Evolutionary conservation across 2,329 filamentous ascomycete genomes (phyloP).

Genomic region (Conoideocrella luteorostrata): DNA sequence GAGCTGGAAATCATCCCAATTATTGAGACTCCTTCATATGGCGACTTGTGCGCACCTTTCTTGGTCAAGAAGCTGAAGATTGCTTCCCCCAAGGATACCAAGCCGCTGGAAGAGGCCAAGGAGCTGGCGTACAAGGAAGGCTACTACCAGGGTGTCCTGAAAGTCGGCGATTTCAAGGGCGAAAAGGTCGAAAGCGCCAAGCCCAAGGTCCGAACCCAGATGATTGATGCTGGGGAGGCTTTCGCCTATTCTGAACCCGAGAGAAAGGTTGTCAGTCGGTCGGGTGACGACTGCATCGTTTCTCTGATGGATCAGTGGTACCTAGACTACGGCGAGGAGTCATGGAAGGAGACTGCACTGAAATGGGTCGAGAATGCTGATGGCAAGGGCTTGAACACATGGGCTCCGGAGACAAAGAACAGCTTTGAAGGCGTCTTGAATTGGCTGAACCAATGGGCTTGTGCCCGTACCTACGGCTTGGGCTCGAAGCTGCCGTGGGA

Average conservation of each 20-base stretch:
- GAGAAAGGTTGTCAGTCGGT: slow-evolving; percentile 79
- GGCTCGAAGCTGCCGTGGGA: slow-evolving; percentile 97
- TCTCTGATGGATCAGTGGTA: slow-evolving; percentile 97
- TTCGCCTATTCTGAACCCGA: slow-evolving; percentile 95
- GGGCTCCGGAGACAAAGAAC: slow-evolving; percentile 68
- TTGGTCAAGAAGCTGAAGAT: slow-evolving; percentile 94
- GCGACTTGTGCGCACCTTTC: slow-evolving; percentile 74
- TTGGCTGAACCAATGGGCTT: slow-evolving; percentile 96
- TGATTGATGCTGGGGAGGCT: slow-evolving; percentile 71
- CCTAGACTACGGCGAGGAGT: slow-evolving; percentile 87
- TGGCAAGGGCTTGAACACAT: slow-evolving; percentile 69
- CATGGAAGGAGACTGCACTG: slow-evolving; percentile 73
- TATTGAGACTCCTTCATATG: slow-evolving; percentile 82
- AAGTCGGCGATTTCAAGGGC: slow-evolving; percentile 81
- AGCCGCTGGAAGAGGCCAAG: slow-evolving; percentile 85
- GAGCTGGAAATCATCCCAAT: slow-evolving; percentile 84
- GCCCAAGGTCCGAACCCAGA: slow-evolving; percentile 70
- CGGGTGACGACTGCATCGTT: slow-evolving; percentile 87
- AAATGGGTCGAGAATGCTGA: slow-evolving; percentile 64
- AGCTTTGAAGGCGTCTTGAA: slow-evolving; percentile 78
- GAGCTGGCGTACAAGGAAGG: slow-evolving; percentile 96
- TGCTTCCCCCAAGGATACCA: slow-evolving; percentile 88
- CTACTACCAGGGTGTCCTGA: slow-evolving; percentile 90
- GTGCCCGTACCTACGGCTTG: slow-evolving; percentile 82
- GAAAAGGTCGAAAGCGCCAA: slow-evolving; percentile 82